Conservation (phyloP, 2,329 filamentous ascomycete genomes). For the Trichoderma harzianum region DNA sequence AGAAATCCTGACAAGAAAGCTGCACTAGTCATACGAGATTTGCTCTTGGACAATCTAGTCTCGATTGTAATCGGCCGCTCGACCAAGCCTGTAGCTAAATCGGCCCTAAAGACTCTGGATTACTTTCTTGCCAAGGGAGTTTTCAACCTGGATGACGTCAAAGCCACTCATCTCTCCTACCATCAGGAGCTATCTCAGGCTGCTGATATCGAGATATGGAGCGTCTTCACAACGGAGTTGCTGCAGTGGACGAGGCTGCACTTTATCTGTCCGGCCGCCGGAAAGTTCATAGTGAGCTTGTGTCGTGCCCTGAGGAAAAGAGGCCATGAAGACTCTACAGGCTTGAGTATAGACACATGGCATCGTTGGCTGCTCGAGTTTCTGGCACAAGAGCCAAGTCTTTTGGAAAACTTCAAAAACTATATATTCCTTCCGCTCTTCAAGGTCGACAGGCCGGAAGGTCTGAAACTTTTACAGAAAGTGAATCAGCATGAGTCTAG, state of each 20-base stretch:
- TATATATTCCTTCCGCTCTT: conserved; percentile 63
- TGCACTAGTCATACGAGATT: conserved; percentile 39
- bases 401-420: conserved; percentile 61
- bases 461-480: conserved; percentile 55
- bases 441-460: conserved; percentile 52
- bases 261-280: conserved; percentile 57
- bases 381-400: conserved; percentile 45
- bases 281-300: conserved; percentile 58
- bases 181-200: conserved; percentile 26
- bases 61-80: conserved; percentile 59
- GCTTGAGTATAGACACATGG: conserved; percentile 45
- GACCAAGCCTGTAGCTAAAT: conserved; percentile 63
- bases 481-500: conserved; percentile 52
- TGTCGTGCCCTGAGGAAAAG: conserved; percentile 46
- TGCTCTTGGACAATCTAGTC: conserved; percentile 51
- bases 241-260: conserved; percentile 56
- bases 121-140: conserved; percentile 62
- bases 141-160: conserved; percentile 47
- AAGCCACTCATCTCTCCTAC: conserved; percentile 41
- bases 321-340: conserved; percentile 24
- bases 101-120: conserved; percentile 64
- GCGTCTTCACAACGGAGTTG: conserved; percentile 45
- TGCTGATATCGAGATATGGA: conserved; percentile 42
- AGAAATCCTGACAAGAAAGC: conserved; percentile 46
- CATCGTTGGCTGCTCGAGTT: conserved; percentile 54